Evolutionary conservation across 495 filamentous ascomycete species (phyloP).

Genomic region (Chaetomium cochliodes): DNA sequence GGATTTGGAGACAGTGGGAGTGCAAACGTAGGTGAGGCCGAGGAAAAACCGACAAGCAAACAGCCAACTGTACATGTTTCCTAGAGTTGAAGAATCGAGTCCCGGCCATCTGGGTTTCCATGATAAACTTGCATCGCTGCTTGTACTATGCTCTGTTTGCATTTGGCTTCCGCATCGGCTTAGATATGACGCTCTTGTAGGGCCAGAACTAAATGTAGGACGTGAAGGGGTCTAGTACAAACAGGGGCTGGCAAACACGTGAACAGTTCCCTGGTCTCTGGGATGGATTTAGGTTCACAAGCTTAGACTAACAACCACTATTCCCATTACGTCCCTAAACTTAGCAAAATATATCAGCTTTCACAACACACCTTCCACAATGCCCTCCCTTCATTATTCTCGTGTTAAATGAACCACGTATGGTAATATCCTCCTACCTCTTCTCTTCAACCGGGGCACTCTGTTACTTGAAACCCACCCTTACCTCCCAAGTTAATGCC

Average conservation of each 20-base stretch:
- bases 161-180: not conserved
- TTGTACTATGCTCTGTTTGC: not conserved
- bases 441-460: too few species aligned
- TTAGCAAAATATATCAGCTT: not conserved
- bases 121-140: not conserved
- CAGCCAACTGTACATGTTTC: conserved; percentile 30
- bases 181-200: not conserved
- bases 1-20: not conserved
- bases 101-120: not conserved
- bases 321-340: not conserved
- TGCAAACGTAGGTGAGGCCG: conserved; percentile 9
- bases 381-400: too few species aligned
- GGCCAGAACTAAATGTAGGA: too few species aligned
- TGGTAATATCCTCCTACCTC: too few species aligned
- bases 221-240: not conserved
- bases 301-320: not conserved
- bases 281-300: not conserved
- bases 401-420: too few species aligned
- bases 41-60: conserved; percentile 5
- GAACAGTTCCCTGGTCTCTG: not conserved
- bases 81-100: conserved; percentile 23
- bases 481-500: too few species aligned
- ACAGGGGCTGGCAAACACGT: not conserved
- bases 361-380: too few species aligned
- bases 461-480: too few species aligned